Base-by-base conservation (phyloP, 2,329 filamentous ascomycete species). In the Botrytis aclada region DNA sequence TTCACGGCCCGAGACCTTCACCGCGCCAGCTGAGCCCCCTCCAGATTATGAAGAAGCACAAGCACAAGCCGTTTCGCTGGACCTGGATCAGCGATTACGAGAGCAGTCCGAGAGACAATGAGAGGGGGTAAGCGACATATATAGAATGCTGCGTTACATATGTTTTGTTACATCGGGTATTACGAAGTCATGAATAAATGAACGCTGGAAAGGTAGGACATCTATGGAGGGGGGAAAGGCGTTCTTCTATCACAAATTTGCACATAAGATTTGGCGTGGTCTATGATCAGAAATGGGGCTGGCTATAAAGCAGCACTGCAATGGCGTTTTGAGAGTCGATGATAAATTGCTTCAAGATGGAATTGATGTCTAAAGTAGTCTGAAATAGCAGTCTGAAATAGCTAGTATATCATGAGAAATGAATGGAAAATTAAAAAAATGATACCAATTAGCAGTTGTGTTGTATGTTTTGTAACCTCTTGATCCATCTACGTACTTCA, bases 11-110 rank as follows among this genome's bases (percentile, higher is more conserved):
- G 73, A 74, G 43, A 56, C 32, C 22, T 71, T 73, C 22, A 71
- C 73, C 82, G 84, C 73, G 83, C 84, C 93, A 79, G 79, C 90
- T 83, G 95, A 96, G 80, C 94, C 95, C 8, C 95, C 95, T 65
- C 95, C 95, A 67, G 93, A 90, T 51, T 98, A 98, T 80, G 94
- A 98, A 79, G 94, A 97, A 82, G 93, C 93, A 41, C 95, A 98
- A 82, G 90, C 87, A n/a, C 88, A 90, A 77, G 88, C 88, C 41
- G 81, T 91, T 41, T 86, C 83, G 85, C 80, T 84, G 83, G 75
- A 77, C 69, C 83, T 90, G 34, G 89, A 94, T 80, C 89, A 93
- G 77, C 92, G 92, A 74, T 86, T 95, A 76, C 90, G 91, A 63
- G 88, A 92, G 74, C 93, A 93, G 77, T 85, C 93, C 61, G 92